Percentiles rank a stretch among this genome's conserved stretches.
These are phyloP conservation scores for Salix koriyanagi DNA, from an alignment of 345 rosid species.

Conservation along the genomic window DNA sequence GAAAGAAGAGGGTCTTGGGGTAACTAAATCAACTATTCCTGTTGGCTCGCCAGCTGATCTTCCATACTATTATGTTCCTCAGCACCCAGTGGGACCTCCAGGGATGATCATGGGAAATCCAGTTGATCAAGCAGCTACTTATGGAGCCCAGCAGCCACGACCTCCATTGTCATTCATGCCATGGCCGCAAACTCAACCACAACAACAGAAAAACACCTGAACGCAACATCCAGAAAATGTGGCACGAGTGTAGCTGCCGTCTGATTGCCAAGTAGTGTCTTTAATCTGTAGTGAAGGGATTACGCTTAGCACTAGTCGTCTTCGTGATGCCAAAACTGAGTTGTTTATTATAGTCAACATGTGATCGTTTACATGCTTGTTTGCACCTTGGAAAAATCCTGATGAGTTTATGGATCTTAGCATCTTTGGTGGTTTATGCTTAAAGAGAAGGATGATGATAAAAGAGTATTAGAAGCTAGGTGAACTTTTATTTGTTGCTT, in stretches of 20 bases:
- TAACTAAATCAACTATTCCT: constrained; percentile 33
- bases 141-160: constrained; percentile 39
- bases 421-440: not conserved
- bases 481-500: too few relatives aligned
- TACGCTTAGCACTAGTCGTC: not conserved
- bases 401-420: not conserved
- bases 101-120: constrained; percentile 44
- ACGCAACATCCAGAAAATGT: not conserved
- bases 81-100: constrained; percentile 29
- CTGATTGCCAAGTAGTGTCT: not conserved
- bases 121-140: constrained; percentile 29
- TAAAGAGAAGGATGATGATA: not conserved
- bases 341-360: not conserved
- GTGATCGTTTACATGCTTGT: constrained; percentile 1
- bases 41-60: constrained; percentile 37
- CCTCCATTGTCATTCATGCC: constrained; percentile 32
- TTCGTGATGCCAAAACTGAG: not conserved
- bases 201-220: constrained; percentile 14
- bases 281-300: not conserved
- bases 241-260: not conserved
- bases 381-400: not conserved
- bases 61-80: constrained; percentile 37
- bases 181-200: constrained; percentile 33
- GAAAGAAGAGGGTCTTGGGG: constrained; percentile 45
- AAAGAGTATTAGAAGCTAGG: not conserved